Base-by-base conservation (phyloP, 352 stramenopile species). In the Globisporangium okanoganense region DNA sequence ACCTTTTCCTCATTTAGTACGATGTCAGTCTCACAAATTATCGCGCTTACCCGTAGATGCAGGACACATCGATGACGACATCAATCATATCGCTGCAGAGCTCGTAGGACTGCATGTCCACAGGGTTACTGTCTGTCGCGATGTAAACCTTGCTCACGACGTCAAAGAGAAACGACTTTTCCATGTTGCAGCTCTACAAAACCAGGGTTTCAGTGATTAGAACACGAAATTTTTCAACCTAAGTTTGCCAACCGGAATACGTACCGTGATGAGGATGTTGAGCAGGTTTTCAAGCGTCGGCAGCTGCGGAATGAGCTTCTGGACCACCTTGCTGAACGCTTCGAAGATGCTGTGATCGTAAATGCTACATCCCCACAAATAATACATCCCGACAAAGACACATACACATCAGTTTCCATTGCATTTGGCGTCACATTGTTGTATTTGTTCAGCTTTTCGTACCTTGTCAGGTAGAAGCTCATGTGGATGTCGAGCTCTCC, bases 11-110 rank as follows among this genome's bases (percentile, higher is more conserved):
- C 27, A 36, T 29, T 25, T 27, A n/a, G 62, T n/a, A n/a, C n/a
- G n/a, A n/a, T n/a, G n/a, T n/a, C n/a, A n/a, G n/a, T n/a, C n/a
- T n/a, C n/a, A n/a, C n/a, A n/a, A n/a, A n/a, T n/a, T n/a, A n/a
- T n/a, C n/a, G 13, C 20, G 29, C 50, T 25, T 13, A 66, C 60
- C 97, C 97, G 71, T 99, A 99, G 66, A 99, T 99, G 67, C 96
- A 98, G 48, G 96, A 99, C 0, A 99, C 96, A 73, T 99, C 97
- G 52, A 99, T 96, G 49, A 99, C 97, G 10, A 99, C 96, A 79
- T 99, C 97, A 67, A 99, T 99, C 96, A 99, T 99, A 71, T 99
- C 97, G 62, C 88, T 97, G 70, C 97, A 99, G 6, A 99, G 79
- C 67, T 99, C 97, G 54, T 99, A 98, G 27, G 82, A 94, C 73